These are phyloP conservation scores for Tylopilus rubrobrunneus DNA, from an alignment of 768 basidiomycete genomes.

Conservation along the genomic window DNA sequence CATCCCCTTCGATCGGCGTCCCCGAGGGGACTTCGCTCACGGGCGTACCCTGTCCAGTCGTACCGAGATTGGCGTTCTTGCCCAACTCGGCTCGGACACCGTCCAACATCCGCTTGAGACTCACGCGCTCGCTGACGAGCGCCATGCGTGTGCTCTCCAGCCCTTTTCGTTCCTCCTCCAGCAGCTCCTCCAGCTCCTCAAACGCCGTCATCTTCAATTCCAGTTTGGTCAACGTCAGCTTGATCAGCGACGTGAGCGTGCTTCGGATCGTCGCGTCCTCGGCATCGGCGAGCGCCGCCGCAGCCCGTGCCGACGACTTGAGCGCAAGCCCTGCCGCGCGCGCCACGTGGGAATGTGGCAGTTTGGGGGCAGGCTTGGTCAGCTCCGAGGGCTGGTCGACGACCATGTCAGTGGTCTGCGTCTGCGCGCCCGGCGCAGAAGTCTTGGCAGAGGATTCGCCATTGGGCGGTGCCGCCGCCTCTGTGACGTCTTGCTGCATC, in stretches of 20 bases:
- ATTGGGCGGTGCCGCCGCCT: conserved; percentile 9
- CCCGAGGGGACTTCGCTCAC: conserved; percentile 49
- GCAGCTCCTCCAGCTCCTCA: conserved; percentile 85
- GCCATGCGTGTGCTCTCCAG: conserved; percentile 80
- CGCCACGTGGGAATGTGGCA: conserved; percentile 71
- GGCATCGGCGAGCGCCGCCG: conserved; percentile 70
- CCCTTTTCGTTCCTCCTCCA: conserved; percentile 85
- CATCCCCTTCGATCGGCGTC: conserved; percentile 45
- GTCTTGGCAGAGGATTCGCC: conserved; percentile 15
- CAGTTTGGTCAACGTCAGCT: conserved; percentile 80
- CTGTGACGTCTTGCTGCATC: conserved; percentile 32
- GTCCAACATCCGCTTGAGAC: conserved; percentile 69
- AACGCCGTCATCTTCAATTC: conserved; percentile 95
- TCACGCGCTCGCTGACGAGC: conserved; percentile 74
- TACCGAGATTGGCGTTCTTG: conserved; percentile 49
- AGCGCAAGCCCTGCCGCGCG: conserved; percentile 87
- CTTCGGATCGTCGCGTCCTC: conserved; percentile 80
- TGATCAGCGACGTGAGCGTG: conserved; percentile 79
- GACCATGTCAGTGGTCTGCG: conserved; percentile 46
- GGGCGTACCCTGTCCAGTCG: conserved; percentile 57
- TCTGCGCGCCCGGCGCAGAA: conserved; percentile 14
- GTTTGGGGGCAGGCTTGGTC: conserved; percentile 31
- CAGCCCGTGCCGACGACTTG: conserved; percentile 83
- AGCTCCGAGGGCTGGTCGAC: conserved; percentile 38
- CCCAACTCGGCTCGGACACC: conserved; percentile 60